These are phyloP conservation scores for Exophiala phaeomuriformis DNA, from an alignment of 2,329 filamentous ascomycete species.

Conservation along the genomic window DNA sequence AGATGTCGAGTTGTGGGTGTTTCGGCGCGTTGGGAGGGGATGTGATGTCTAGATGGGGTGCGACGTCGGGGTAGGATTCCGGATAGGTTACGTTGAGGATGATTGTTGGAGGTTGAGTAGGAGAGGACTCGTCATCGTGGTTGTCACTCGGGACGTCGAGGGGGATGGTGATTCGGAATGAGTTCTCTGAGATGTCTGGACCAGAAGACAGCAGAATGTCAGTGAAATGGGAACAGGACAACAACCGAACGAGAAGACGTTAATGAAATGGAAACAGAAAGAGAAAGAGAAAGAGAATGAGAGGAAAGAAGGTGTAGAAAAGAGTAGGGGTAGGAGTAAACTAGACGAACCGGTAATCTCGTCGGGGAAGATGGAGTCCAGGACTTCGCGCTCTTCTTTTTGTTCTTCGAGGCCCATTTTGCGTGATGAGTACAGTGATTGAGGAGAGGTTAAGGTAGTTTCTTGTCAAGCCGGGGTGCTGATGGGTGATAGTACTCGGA, in stretches of 20 bases:
- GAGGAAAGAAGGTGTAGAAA: too few relatives aligned
- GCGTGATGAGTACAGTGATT: too few relatives aligned
- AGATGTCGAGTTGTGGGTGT: constrained; percentile 68
- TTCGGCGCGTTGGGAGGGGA: constrained; percentile 61
- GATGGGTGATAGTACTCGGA: too few relatives aligned
- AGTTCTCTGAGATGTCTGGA: constrained; percentile 81
- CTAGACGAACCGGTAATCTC: constrained; percentile 71
- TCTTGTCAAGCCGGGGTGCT: too few relatives aligned
- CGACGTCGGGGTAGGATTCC: constrained; percentile 80
- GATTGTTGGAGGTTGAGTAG: constrained; percentile 59
- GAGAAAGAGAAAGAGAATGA: too few relatives aligned
- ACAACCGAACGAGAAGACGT: too few relatives aligned
- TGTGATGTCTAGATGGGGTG: constrained; percentile 73
- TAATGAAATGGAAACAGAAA: too few relatives aligned
- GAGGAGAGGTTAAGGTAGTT: too few relatives aligned
- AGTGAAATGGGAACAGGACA: background rate
- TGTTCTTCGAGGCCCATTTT: constrained; percentile 75
- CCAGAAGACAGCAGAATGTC: too few relatives aligned
- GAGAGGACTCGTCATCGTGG: constrained; percentile 39
- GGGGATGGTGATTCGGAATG: constrained; percentile 78
- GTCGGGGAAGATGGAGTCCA: constrained; percentile 96
- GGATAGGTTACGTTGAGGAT: constrained; percentile 82
- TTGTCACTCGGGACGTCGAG: constrained; percentile 68
- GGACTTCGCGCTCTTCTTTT: constrained; percentile 89
- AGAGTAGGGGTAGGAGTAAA: too few relatives aligned